Evolutionary conservation across 192 early-diverging fungal genomes (phyloP), one percentile per base, ranked within the genome.

Genomic region (Entomortierella parvispora): DNA sequence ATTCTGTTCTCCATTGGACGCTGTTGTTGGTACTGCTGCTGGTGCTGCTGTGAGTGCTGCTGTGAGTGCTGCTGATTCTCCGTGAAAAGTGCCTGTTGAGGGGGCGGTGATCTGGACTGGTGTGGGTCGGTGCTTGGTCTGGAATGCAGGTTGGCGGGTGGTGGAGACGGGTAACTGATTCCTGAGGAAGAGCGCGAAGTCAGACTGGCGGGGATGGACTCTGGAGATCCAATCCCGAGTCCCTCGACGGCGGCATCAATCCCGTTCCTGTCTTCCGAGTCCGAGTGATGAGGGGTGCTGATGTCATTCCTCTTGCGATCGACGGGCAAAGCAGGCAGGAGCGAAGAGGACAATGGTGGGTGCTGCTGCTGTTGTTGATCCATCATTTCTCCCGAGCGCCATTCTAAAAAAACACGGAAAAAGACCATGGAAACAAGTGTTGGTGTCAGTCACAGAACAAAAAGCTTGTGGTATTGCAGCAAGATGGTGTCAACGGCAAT

Each of bases 251-350:
- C 55, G 59, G 74, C 28, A 28, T 77, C 71, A 37, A 76, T 62
- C 8, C 46, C 45, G 31, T 40, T 42, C 37, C 12, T 40, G 15
- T 28, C 22, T 8, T 53, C 51, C 15, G 62, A 55, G 28, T 65
- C 62, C 6, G 33, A 15, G 46, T 37, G 29, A 34, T 63, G 32
- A 4, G n/a, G n/a, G n/a, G n/a, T n/a, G n/a, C n/a, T n/a, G n/a
- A n/a, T n/a, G n/a, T 51, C 26, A 33, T 33, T 18, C 7, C 33
- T 34, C 22, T 56, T 56, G 48, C 34, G 40, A 31, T 68, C 66
- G 37, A 77, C 65, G 1, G 74, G 65, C 17, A 77, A 34, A 4
- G 74, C 65, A n/a, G 74, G 66, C 18, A 77, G 46, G 15, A 77
- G 64, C 20, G 72, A 68, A 2, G 65, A 65, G 0, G 32, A 44